Percentiles rank a stretch among this genome's conserved stretches.
Evolutionary conservation across 768 basidiomycete genomes (phyloP).

Genomic region (Atractiella rhizophila): DNA sequence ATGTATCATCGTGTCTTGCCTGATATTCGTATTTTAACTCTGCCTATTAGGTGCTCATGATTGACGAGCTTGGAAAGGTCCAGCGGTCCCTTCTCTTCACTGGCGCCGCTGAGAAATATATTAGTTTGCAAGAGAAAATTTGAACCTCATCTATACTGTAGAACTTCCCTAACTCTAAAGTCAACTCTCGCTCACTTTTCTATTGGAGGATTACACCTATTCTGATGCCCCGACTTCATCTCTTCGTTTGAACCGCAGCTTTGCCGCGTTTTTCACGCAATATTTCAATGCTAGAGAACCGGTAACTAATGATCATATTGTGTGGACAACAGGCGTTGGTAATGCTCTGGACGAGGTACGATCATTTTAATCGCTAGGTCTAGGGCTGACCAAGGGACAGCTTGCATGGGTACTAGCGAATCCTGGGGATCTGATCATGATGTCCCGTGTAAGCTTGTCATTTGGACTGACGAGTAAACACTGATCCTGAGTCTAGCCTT

Average conservation of each 20-base stretch:
- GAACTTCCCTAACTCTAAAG: too few relatives aligned
- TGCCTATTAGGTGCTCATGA: too few relatives aligned
- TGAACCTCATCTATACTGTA: too few relatives aligned
- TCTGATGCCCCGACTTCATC: conserved; percentile 12
- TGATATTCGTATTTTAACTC: too few relatives aligned
- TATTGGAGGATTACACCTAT: conserved; percentile 11
- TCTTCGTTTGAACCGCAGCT: conserved; percentile 8
- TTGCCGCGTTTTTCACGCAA: conserved; percentile 7
- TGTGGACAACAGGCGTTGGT: conserved; percentile 3
- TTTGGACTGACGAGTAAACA: neutral
- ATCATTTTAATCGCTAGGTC: neutral
- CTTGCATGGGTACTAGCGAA: conserved; percentile 8
- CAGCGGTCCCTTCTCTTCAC: too few relatives aligned
- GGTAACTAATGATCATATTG: conserved; percentile 12
- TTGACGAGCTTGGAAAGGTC: too few relatives aligned
- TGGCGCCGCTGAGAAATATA: too few relatives aligned
- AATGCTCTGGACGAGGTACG: conserved; percentile 2
- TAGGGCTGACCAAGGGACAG: neutral
- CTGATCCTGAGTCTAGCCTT: neutral
- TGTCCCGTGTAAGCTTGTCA: conserved; percentile 2
- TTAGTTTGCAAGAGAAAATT: too few relatives aligned
- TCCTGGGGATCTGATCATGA: conserved; percentile 13
- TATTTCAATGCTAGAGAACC: conserved; percentile 10
- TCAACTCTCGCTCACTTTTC: too few relatives aligned
- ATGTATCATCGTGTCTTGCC: too few relatives aligned